A percentile compares a stretch with the other conserved stretches of the same genome.
These are phyloP conservation scores for Sugiyamaella paludigena DNA, from an alignment of 1,139 yeast species.

Conservation along the genomic window DNA sequence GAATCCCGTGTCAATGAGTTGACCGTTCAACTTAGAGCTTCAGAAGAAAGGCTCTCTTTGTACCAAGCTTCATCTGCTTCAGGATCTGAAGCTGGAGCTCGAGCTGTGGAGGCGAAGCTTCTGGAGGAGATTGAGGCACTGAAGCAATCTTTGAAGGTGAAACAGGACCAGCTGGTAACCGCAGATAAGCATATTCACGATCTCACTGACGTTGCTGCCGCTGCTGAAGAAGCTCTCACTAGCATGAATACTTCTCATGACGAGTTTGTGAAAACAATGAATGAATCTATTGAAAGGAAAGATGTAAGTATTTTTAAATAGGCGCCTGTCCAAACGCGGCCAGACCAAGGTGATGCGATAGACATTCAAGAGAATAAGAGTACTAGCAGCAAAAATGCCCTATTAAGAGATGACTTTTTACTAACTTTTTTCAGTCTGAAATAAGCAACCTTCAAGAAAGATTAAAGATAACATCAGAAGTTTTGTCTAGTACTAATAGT, in stretches of 20 bases:
- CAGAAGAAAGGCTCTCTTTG: constrained; percentile 39
- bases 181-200: constrained; percentile 50
- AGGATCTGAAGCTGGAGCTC: not conserved
- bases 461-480: constrained; percentile 37
- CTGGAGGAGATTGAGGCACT: constrained; percentile 36
- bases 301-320: constrained; percentile 37
- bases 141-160: constrained; percentile 43
- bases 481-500: constrained; percentile 26
- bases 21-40: constrained; percentile 39
- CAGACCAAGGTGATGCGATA: no score
- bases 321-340: no score
- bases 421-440: constrained; percentile 34
- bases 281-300: constrained; percentile 42
- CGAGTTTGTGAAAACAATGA: constrained; percentile 42
- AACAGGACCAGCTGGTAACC: constrained; percentile 48
- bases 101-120: constrained; percentile 5
- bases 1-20: constrained; percentile 36
- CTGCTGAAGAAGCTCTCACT: constrained; percentile 51
- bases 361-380: no score
- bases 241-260: constrained; percentile 46
- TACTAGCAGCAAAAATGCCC: no score
- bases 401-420: no score
- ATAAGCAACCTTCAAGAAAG: constrained; percentile 41
- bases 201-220: constrained; percentile 48
- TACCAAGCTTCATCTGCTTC: constrained; percentile 26